These are phyloP conservation scores for Luffa acutangula DNA, from an alignment of 306 rosid genomes.

Conservation along the genomic window DNA sequence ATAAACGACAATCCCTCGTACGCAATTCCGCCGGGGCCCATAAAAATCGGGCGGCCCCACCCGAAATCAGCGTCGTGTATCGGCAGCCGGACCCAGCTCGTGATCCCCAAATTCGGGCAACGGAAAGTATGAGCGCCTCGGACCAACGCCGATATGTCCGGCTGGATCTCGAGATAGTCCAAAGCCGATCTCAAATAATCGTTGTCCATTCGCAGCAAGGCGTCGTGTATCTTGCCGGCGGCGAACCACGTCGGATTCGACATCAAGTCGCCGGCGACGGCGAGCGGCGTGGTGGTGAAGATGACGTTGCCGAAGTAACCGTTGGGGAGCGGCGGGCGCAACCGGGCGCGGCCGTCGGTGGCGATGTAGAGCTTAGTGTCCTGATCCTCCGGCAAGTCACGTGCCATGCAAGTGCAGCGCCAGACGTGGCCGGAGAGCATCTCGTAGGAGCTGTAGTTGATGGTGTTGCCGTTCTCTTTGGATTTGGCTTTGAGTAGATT, in stretches of 20 bases:
- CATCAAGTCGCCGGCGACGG: conserved; percentile 49
- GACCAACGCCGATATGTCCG: conserved; percentile 65
- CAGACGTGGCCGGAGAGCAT: conserved; percentile 81
- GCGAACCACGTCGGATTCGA: conserved; percentile 77
- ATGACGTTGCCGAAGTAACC: conserved; percentile 88
- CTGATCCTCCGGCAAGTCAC: conserved; percentile 56
- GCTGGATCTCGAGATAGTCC: conserved; percentile 73
- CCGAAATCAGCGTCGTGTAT: conserved; percentile 93
- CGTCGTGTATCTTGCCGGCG: conserved; percentile 60
- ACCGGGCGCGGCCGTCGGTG: conserved; percentile 71
- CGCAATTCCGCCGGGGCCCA: conserved; percentile 94
- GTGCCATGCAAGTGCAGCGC: conserved; percentile 56
- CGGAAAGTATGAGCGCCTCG: conserved; percentile 73
- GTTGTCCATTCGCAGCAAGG: conserved; percentile 50
- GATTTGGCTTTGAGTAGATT: conserved; percentile 49
- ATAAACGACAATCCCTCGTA: conserved; percentile 70
- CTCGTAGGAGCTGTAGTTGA: conserved; percentile 62
- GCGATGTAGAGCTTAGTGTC: conserved; percentile 67
- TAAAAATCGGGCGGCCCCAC: conserved; percentile 89
- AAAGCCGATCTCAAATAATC: conserved; percentile 72
- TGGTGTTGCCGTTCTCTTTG: conserved; percentile 51
- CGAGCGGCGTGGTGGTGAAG: conserved; percentile 66
- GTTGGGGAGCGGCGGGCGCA: conserved; percentile 68
- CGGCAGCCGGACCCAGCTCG: conserved; percentile 83
- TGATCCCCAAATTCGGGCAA: conserved; percentile 85